phyloP scores from a whole-genome alignment of 2,329 filamentous ascomycete genomes.

The Epichloe uncinata region DNA sequence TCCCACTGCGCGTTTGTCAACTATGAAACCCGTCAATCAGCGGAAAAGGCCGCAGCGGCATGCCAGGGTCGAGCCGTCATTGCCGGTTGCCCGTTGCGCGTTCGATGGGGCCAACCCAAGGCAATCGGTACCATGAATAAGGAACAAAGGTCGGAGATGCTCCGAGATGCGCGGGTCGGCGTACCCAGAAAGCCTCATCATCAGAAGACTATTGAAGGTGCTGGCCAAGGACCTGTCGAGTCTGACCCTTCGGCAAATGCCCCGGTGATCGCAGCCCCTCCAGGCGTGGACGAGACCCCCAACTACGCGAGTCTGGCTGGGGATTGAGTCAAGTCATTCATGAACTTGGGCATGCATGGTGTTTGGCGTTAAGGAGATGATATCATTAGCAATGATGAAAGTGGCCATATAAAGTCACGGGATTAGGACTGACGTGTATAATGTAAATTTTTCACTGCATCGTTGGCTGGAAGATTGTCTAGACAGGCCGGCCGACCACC shows the following conservation, averaged over 20 bases:
- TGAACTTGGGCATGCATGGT: slow-evolving; percentile 9
- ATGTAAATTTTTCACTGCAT: neutral
- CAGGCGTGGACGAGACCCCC: slow-evolving; percentile 57
- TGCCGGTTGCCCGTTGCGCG: slow-evolving; percentile 75
- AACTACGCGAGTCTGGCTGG: slow-evolving; percentile 79
- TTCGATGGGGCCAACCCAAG: slow-evolving; percentile 89
- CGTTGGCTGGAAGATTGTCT: slow-evolving; percentile 3
- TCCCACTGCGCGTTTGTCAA: slow-evolving; percentile 97
- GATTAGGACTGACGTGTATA: neutral
- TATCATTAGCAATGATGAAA: neutral
- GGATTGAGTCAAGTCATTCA: slow-evolving; percentile 37
- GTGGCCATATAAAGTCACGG: slow-evolving; percentile 1
- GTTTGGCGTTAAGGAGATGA: slow-evolving; percentile 17
- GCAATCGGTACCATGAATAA: slow-evolving; percentile 84
- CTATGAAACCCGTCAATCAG: slow-evolving; percentile 70
- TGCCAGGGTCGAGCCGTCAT: slow-evolving; percentile 84
- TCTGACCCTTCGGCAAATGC: slow-evolving; percentile 18
- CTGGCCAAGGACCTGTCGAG: slow-evolving; percentile 21
- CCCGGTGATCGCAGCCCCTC: slow-evolving; percentile 56
- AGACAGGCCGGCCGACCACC: neutral
- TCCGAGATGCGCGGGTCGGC: slow-evolving; percentile 51
- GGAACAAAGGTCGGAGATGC: slow-evolving; percentile 69
- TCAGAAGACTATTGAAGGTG: slow-evolving; percentile 20
- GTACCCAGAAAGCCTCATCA: slow-evolving; percentile 12
- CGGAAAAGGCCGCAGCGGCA: slow-evolving; percentile 72